These are phyloP conservation scores for Tylopilus sp. DNA, from an alignment of 1,284 basidiomycete genomes.

Conservation along the genomic window DNA sequence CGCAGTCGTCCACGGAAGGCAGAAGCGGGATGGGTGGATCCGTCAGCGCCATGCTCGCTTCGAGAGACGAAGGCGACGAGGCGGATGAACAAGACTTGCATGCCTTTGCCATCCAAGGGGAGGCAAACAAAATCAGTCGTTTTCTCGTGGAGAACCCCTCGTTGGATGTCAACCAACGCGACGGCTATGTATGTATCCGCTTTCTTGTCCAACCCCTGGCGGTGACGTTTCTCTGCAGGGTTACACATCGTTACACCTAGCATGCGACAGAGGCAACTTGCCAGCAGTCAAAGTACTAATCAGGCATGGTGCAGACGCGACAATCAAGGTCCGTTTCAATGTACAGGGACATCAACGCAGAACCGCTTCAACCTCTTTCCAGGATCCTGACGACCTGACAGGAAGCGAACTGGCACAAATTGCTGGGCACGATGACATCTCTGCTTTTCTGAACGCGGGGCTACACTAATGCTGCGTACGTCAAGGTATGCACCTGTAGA, in stretches of 20 bases:
- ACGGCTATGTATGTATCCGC: constrained; percentile 58
- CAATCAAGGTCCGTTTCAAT: constrained; percentile 51
- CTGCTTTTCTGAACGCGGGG: constrained; percentile 43
- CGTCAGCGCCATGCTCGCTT: constrained; percentile 60
- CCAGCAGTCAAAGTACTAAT: constrained; percentile 61
- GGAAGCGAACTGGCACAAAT: constrained; percentile 64
- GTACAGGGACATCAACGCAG: neutral
- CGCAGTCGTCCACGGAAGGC: constrained; percentile 32
- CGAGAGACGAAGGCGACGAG: constrained; percentile 35
- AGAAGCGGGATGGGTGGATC: constrained; percentile 55
- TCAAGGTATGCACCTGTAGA: neutral
- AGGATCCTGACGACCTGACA: constrained; percentile 75
- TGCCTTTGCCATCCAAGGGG: constrained; percentile 60
- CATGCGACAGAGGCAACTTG: constrained; percentile 74
- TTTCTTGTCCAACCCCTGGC: neutral
- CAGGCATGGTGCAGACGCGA: constrained; percentile 61
- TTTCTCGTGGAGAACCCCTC: constrained; percentile 46
- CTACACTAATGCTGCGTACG: constrained; percentile 19
- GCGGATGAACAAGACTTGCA: constrained; percentile 51
- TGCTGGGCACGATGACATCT: constrained; percentile 65
- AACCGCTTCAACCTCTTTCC: constrained; percentile 10
- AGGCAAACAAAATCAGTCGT: constrained; percentile 45
- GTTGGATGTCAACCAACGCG: constrained; percentile 45
- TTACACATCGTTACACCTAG: constrained; percentile 82
- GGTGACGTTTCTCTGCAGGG: constrained; percentile 50